Percentiles rank a stretch among this genome's conserved stretches.
Evolutionary conservation across 345 rosid species (phyloP).

Genomic region (Psidium friedrichsthalianum): DNA sequence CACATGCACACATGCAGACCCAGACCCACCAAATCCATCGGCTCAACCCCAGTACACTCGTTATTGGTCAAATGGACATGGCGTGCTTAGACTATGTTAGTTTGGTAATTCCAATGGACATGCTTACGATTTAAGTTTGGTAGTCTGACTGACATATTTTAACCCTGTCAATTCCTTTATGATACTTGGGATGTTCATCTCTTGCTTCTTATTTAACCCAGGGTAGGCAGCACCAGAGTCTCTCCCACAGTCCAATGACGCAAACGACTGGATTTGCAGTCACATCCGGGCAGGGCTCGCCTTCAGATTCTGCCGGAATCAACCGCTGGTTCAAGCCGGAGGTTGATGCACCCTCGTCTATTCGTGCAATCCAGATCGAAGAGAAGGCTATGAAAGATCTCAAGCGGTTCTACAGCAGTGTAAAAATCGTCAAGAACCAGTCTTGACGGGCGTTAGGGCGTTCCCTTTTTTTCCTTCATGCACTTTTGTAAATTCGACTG

Average conservation of each 20-base stretch:
- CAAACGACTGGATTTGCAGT: constrained; percentile 66
- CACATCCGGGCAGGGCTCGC: constrained; percentile 57
- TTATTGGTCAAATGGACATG: neutral
- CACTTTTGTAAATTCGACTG: constrained; percentile 20
- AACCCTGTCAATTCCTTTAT: neutral
- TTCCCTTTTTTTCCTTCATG: neutral
- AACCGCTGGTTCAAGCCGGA: constrained; percentile 97
- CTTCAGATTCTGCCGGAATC: constrained; percentile 71
- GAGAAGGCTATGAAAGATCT: constrained; percentile 94
- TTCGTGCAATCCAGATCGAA: constrained; percentile 87
- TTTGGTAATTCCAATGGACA: neutral
- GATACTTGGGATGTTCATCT: neutral
- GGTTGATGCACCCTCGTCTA: constrained; percentile 50
- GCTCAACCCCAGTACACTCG: neutral
- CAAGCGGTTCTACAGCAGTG: constrained; percentile 77
- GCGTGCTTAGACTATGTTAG: neutral
- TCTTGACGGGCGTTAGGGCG: constrained; percentile 10
- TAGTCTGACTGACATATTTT: neutral
- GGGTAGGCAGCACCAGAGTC: constrained; percentile 52
- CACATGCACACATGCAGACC: neutral
- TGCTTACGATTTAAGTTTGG: neutral
- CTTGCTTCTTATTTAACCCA: constrained; percentile 3
- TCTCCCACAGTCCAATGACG: constrained; percentile 64
- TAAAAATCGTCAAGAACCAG: constrained; percentile 66
- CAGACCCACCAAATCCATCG: neutral